These are phyloP conservation scores for Solanum tarapatanum DNA, from an alignment of 257 asterid genomes.

Conservation along the genomic window DNA sequence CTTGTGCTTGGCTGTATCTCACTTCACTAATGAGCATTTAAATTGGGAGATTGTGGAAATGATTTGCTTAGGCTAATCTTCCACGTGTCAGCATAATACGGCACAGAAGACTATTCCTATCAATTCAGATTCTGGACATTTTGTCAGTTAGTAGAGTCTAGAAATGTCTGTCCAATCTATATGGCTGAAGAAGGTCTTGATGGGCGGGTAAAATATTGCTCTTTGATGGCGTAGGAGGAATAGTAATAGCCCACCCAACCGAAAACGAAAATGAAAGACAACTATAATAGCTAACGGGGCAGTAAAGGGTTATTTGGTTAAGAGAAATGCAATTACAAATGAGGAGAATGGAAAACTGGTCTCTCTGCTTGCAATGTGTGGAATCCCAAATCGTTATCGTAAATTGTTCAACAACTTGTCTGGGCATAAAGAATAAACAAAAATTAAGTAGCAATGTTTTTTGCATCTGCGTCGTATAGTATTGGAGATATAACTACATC, in stretches of 20 bases:
- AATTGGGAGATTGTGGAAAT: conserved; percentile 27
- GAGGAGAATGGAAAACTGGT: neutral
- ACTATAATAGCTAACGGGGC: neutral
- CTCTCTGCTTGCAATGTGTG: neutral
- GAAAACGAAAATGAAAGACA: neutral
- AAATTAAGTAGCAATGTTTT: neutral
- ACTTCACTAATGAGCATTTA: neutral
- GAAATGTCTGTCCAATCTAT: neutral
- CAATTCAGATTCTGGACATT: neutral
- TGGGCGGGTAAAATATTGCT: neutral
- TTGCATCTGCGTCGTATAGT: neutral
- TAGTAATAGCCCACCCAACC: neutral
- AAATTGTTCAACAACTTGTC: neutral
- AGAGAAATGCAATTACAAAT: neutral
- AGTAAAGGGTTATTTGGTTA: neutral
- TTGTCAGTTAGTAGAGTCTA: neutral
- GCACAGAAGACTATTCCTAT: neutral
- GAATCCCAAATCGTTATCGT: neutral
- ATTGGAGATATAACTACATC: conserved; percentile 11
- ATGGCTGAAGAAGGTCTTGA: neutral
- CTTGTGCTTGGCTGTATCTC: neutral
- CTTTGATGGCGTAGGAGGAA: neutral
- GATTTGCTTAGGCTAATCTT: conserved; percentile 23
- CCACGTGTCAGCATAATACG: conserved; percentile 9
- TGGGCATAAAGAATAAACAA: conserved; percentile 1